Conservation (phyloP, 306 rosid genomes). For the Pterocarpus macrocarpus region DNA sequence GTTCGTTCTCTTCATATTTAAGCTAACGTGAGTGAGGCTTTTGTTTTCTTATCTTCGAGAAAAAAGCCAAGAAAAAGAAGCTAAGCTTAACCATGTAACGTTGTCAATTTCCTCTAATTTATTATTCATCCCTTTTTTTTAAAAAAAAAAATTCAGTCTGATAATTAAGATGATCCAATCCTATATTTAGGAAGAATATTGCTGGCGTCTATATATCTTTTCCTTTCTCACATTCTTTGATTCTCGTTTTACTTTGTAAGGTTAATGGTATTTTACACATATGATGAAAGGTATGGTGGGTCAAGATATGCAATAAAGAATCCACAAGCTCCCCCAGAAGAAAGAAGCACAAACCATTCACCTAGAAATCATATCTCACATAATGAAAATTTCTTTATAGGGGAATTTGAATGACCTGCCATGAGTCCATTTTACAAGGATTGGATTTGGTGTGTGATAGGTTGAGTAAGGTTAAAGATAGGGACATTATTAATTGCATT, state of each 20-base stretch:
- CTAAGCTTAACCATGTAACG: neutral
- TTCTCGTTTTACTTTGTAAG: constrained; percentile 61
- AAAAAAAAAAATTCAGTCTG: neutral
- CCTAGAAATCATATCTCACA: constrained; percentile 67
- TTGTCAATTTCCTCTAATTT: constrained; percentile 21
- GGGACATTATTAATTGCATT: constrained; percentile 65
- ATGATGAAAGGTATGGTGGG: constrained; percentile 60
- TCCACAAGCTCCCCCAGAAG: constrained; percentile 58
- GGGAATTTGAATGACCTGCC: constrained; percentile 71
- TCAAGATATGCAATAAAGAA: constrained; percentile 60
- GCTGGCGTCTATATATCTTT: constrained; percentile 35
- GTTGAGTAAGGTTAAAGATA: constrained; percentile 74
- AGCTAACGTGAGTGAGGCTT: constrained; percentile 42
- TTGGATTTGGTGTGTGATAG: constrained; percentile 61
- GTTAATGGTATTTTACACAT: constrained; percentile 49
- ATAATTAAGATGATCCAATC: constrained; percentile 40
- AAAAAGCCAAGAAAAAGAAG: constrained; percentile 11
- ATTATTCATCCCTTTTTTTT: neutral
- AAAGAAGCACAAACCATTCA: constrained; percentile 60
- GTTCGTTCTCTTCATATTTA: constrained; percentile 33
- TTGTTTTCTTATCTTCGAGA: constrained; percentile 10
- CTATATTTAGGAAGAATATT: constrained; percentile 40
- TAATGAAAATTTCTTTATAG: constrained; percentile 55
- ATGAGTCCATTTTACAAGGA: constrained; percentile 57
- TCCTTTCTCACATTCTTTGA: constrained; percentile 46